Base-by-base conservation (phyloP, 2,329 filamentous ascomycete species). In the Fusarium transvaalense region DNA sequence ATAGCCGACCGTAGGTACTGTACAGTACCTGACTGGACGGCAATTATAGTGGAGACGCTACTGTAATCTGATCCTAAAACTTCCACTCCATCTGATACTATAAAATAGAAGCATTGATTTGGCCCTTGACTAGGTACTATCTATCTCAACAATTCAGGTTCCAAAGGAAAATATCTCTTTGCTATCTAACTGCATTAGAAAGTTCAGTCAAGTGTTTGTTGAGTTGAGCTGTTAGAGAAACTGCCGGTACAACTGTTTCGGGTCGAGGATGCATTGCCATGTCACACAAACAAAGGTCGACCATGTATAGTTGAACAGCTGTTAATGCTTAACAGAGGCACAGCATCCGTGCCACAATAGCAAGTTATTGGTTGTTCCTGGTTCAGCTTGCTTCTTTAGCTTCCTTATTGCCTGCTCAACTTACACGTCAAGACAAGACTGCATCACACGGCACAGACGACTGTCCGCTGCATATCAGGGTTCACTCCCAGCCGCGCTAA, bases 251-350 rank as follows among this genome's bases (percentile, higher is more conserved):
- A 39, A 27, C 52, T 64, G 50, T 51, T 68, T 67, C 46, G 38
- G 51, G 42, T 47, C 43, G 46, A 37, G 34, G 32, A 58, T 71
- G 68, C 68, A 71, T 54, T 58, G 68, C 68, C 68, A 69, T 57
- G 68, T 71, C 68, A 69, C 56, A 64, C 61, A 66, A 52, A 38
- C 19, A 55, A 47, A 39, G 4, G 15, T 6, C n/a, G n/a, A 38
- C 34, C 12, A 48, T 35, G 21, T 35, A 38, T 39, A 23, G n/a
- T 51, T 51, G 23, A 27, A 51, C 47, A 51, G 34, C 34, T 51
- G 47, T 51, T 29, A n/a, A 51, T 21, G 34, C 23, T 25, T 23
- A 38, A 25, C 23, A 15, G 46, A 15, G 46, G 47, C 45, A 38
- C 60, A 63, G 19, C 27, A 56, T 39, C 13, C 21, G 43, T 27